Conservation (phyloP, 2,329 filamentous ascomycete genomes). For the Fusarium haematococcum region DNA sequence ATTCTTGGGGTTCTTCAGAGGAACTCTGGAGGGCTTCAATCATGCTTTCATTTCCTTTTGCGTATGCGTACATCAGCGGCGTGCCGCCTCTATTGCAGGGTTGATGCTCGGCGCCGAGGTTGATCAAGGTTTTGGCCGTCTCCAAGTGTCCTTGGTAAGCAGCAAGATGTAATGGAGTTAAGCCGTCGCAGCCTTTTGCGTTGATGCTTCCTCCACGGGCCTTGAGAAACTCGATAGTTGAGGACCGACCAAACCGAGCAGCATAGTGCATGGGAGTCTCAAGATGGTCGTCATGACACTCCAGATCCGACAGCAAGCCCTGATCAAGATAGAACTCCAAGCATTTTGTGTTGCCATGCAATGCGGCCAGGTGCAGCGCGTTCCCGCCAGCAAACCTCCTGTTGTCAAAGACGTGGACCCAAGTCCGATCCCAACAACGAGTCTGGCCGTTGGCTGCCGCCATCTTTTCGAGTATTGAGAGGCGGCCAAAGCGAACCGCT, state of each 20-base stretch:
- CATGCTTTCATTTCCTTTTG: not conserved
- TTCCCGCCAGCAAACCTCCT: not conserved
- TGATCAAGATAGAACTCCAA: not conserved
- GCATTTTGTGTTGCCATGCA: accelerated
- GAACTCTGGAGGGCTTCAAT: not conserved
- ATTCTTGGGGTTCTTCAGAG: not conserved
- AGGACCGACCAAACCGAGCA: not conserved
- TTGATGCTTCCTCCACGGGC: not conserved
- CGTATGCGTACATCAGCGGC: not conserved
- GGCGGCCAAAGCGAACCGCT: not conserved
- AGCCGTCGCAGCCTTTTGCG: not conserved
- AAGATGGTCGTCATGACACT: not conserved
- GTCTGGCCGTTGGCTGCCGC: accelerated
- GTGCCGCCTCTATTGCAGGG: not conserved
- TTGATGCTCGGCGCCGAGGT: not conserved
- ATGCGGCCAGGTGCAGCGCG: not conserved
- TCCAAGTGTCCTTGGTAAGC: accelerated
- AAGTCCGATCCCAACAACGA: not conserved
- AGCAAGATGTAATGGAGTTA: constrained; percentile 6
- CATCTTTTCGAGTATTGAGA: not conserved
- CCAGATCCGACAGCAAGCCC: not conserved
- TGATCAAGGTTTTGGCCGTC: not conserved
- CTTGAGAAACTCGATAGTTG: not conserved
- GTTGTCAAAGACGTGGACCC: accelerated
- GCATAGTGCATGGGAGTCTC: constrained; percentile 17